Evolutionary conservation across 805 yeast species (phyloP).

Genomic region (Pichia californica): DNA sequence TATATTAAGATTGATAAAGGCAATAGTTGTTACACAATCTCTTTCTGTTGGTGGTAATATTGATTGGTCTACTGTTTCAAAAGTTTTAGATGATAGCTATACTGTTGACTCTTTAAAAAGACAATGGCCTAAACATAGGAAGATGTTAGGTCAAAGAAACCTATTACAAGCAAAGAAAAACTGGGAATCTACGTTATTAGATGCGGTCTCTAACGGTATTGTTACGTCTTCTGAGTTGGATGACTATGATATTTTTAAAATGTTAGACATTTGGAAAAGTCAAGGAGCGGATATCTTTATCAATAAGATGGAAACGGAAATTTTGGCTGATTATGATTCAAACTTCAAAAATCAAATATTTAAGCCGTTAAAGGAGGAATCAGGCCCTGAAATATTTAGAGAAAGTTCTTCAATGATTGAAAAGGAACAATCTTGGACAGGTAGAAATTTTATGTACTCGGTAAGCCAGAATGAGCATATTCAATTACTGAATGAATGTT

Average conservation of each 20-base stretch:
- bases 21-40: constrained; percentile 63
- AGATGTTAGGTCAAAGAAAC: constrained; percentile 50
- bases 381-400: constrained; percentile 38
- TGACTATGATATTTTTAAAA: constrained; percentile 41
- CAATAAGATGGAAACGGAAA: constrained; percentile 14
- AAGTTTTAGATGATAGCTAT: constrained; percentile 36
- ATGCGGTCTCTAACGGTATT: constrained; percentile 50
- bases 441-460: constrained; percentile 37
- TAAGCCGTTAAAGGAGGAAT: constrained; percentile 25
- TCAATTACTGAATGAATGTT: constrained; percentile 1
- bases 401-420: constrained; percentile 60
- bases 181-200: constrained; percentile 62
- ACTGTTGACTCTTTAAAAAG: constrained; percentile 43
- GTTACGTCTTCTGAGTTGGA: constrained; percentile 45
- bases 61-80: constrained; percentile 58
- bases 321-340: constrained; percentile 37
- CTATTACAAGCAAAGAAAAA: constrained; percentile 45
- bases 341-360: constrained; percentile 44
- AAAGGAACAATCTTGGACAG: constrained; percentile 50
- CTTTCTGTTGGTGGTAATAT: constrained; percentile 46
- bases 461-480: constrained; percentile 15
- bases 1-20: constrained; percentile 50
- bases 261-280: constrained; percentile 62
- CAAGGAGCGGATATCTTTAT: constrained; percentile 32
- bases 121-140: constrained; percentile 67